These are phyloP conservation scores for Penicillium ochrochloron DNA, from an alignment of 495 filamentous ascomycete species.

Conservation along the genomic window DNA sequence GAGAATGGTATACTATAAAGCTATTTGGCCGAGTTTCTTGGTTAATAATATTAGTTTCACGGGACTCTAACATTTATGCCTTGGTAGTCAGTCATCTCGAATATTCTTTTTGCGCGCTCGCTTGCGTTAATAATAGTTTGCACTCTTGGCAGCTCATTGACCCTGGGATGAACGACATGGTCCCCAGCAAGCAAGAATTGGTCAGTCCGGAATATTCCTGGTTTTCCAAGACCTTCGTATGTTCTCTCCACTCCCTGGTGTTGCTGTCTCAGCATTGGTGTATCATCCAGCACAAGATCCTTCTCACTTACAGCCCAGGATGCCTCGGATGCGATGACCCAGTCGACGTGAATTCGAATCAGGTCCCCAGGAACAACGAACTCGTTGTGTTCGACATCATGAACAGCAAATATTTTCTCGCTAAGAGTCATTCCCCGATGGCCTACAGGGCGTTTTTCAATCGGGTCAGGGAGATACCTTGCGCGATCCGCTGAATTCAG, in stretches of 20 bases:
- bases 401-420: constrained; percentile 49
- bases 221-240: constrained; percentile 38
- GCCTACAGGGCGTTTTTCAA: background rate
- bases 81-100: constrained; percentile 53
- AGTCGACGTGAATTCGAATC: constrained; percentile 48
- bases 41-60: background rate
- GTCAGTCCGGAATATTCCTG: constrained; percentile 52
- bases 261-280: background rate
- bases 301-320: constrained; percentile 40
- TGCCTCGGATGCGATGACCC: constrained; percentile 47
- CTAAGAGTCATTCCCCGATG: constrained; percentile 44
- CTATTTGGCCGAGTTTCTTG: background rate
- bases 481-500: background rate
- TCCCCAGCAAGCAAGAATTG: constrained; percentile 54
- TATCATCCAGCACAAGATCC: background rate
- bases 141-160: constrained; percentile 38
- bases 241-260: constrained; percentile 43
- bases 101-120: constrained; percentile 39
- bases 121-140: constrained; percentile 39
- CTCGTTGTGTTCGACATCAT: constrained; percentile 39
- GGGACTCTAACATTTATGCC: constrained; percentile 39
- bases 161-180: constrained; percentile 50
- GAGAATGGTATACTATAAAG: constrained; percentile 45
- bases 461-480: background rate
- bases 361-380: constrained; percentile 41